Evolutionary conservation across 768 basidiomycete species (phyloP).

Genomic region (Trametes sanguinea): DNA sequence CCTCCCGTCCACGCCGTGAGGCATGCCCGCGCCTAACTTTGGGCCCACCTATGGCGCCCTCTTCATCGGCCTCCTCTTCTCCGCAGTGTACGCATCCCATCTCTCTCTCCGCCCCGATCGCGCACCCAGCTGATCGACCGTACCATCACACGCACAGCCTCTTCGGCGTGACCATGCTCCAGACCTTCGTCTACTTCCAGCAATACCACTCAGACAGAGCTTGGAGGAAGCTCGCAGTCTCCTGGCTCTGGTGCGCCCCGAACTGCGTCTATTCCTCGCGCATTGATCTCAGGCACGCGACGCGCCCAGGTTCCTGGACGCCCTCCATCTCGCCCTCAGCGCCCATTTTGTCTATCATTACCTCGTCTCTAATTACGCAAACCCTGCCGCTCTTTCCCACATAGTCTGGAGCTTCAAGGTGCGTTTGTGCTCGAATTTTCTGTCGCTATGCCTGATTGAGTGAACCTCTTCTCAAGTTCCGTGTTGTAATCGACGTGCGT

Average conservation of each 20-base stretch:
- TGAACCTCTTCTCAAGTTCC: too few species aligned
- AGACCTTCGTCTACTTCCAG: conserved; percentile 24
- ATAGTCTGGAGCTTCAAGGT: conserved; percentile 28
- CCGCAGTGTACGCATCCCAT: conserved; percentile 19
- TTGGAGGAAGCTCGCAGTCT: conserved; percentile 25
- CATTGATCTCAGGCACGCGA: not conserved
- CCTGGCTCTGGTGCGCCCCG: conserved; percentile 20
- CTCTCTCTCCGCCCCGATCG: not conserved
- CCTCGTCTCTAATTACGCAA: conserved; percentile 21
- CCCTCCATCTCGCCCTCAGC: conserved; percentile 22
- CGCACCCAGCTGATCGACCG: not conserved
- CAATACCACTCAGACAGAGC: conserved; percentile 20
- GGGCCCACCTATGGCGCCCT: conserved; percentile 25
- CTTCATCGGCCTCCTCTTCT: conserved; percentile 23
- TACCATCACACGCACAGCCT: conserved; percentile 7
- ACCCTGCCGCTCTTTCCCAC: conserved; percentile 17
- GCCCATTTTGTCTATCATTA: conserved; percentile 27
- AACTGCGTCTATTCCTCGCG: not conserved
- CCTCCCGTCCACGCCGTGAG: not conserved
- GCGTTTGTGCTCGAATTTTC: not conserved
- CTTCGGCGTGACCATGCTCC: conserved; percentile 25
- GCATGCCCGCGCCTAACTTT: conserved; percentile 8
- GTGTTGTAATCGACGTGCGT: conserved; percentile 24
- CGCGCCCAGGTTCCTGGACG: conserved; percentile 22
- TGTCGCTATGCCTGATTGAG: too few species aligned